Percentiles rank a stretch among this genome's conserved stretches.
Evolutionary conservation across 805 yeast genomes (phyloP).

Genomic region (Ogataea henricii): DNA sequence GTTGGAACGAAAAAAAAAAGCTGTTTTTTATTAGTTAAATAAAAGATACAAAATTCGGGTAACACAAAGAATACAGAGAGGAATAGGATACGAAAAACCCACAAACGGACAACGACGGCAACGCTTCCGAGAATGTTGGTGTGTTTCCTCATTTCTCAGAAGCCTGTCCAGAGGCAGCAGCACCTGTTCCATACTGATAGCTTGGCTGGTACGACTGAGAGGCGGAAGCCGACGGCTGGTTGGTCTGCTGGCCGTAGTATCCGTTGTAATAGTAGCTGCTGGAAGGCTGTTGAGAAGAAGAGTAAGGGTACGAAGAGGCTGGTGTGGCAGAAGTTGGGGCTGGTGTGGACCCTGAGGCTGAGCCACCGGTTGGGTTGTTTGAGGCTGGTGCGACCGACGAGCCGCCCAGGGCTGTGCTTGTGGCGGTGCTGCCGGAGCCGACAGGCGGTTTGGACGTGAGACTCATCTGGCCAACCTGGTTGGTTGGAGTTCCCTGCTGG

Average conservation of each 20-base stretch:
- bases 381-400: slow-evolving; percentile 2
- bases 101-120: too few species aligned
- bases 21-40: neutral
- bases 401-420: neutral
- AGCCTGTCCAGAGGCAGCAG: slow-evolving; percentile 11
- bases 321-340: slow-evolving; percentile 10
- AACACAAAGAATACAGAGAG: neutral
- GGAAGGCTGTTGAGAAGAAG: slow-evolving; percentile 19
- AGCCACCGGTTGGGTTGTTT: neutral
- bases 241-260: slow-evolving; percentile 22
- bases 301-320: slow-evolving; percentile 16
- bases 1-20: neutral
- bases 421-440: slow-evolving; percentile 7
- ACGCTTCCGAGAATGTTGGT: neutral
- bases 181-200: slow-evolving; percentile 20
- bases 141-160: slow-evolving; percentile 1
- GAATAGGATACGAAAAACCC: neutral
- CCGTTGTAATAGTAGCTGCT: slow-evolving; percentile 21
- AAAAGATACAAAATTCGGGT: neutral
- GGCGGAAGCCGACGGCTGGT: slow-evolving; percentile 9
- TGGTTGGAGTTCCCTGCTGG: slow-evolving; percentile 35
- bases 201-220: slow-evolving; percentile 20
- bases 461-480: slow-evolving; percentile 26
- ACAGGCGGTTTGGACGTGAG: slow-evolving; percentile 19
- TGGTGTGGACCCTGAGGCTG: slow-evolving; percentile 8